Base-by-base conservation (phyloP, 768 basidiomycete species). In the Calocybe gangraenosa region DNA sequence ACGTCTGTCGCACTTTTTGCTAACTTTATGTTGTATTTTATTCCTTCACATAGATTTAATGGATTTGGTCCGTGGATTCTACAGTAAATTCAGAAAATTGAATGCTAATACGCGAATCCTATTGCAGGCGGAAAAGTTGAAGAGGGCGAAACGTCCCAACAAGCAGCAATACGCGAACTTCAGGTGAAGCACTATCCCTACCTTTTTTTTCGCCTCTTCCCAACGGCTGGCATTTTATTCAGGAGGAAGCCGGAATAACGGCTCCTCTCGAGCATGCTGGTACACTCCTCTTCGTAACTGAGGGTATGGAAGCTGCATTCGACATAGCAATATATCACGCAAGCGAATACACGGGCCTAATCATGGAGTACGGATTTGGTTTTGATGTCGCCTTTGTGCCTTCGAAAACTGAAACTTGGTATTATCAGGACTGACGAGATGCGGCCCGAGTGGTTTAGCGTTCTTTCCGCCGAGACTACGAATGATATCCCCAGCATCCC, bases 171-270 rank as follows among this genome's bases (percentile, higher is more conserved):
- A n/a, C 81, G 92, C n/a, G 92, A 84, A 58, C 70, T 85, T 22
- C 56, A 81, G 69, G 84, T 82, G 23, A 38, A 49, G 20, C 42
- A 7, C 35, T 8, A 23, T 18, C 28, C 36, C 40, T 7, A 9
- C 34, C 32, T 17, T 4, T 15, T 22, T 38, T 19, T 1, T 23
- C 15, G 32, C 28, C 9, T 28, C 46, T 23, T 28, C 41, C 10
- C 48, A 28, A 33, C n/a, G n/a, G 25, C 25, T 41, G 33, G n/a
- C n/a, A 23, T 6, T 4, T 14, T 22, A 17, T 18, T 25, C 54
- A 92, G 91, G 92, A 93, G 71, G 92, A 93, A 67, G 76, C 88
- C 7, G 86, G 89, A 1, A 80, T 93, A 30, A 70, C 64, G 15
- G 83, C 87, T 0, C 67, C 76, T 2, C 69, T 89, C n/a, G 62